Percentiles rank a stretch among this genome's conserved stretches.
Evolutionary conservation across 2,329 filamentous ascomycete genomes (phyloP).

Genomic region (Huntiella abstrusa): DNA sequence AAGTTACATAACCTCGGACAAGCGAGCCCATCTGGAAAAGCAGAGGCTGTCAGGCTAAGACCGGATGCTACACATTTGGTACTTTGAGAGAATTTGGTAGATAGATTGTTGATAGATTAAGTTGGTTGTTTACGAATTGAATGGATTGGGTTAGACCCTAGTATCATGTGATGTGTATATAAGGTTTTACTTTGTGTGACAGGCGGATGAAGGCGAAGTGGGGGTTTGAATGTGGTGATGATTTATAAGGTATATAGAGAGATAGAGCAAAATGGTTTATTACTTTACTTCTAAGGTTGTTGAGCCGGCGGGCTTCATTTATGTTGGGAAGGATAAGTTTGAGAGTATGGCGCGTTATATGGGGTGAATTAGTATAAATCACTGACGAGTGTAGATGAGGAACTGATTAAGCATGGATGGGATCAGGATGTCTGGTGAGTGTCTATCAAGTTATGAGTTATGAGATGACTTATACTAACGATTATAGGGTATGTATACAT

Average conservation of each 20-base stretch:
- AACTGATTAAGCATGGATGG: constrained; percentile 83
- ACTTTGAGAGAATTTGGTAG: no score
- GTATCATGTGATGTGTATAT: no score
- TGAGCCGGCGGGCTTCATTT: constrained; percentile 67
- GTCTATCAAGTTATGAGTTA: background rate
- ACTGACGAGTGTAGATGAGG: constrained; percentile 52
- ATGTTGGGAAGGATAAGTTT: constrained; percentile 97
- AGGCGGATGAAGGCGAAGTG: background rate
- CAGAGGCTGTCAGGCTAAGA: background rate
- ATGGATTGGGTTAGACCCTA: no score
- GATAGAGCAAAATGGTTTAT: constrained; percentile 53
- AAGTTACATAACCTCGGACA: constrained; percentile 77
- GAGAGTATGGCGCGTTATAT: constrained; percentile 50
- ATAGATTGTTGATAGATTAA: no score
- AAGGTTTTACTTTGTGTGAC: background rate
- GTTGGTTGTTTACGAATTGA: no score
- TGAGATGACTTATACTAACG: background rate
- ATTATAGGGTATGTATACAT: background rate
- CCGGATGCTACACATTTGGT: no score
- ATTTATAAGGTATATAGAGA: background rate
- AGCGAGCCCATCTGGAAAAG: background rate
- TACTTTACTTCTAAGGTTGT: constrained; percentile 84
- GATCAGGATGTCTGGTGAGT: constrained; percentile 85
- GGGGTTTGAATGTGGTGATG: background rate
- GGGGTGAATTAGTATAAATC: background rate